Evolutionary conservation across 768 basidiomycete species (phyloP), one percentile per base, ranked within the genome.

Genomic region (Suillus sp.): DNA sequence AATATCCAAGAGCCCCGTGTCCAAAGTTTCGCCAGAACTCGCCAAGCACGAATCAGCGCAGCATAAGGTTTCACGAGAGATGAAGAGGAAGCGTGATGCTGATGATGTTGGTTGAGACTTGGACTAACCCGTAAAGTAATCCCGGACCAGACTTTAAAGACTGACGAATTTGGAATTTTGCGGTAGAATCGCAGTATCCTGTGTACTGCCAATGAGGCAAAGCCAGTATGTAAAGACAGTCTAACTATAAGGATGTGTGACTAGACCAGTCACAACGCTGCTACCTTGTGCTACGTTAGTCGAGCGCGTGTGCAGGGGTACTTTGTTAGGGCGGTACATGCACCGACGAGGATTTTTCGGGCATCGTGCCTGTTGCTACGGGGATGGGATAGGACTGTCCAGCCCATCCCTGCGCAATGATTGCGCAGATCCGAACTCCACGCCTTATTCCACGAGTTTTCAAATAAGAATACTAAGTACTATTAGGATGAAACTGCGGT

Each of bases 41-140:
- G 94, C 92, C 14, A 89, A 91, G 70, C 96, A 99, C 74, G 94
- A 95, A 71, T 79, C 94, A 1, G 95, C 96, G 6, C 93, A 94
- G 76, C 92, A 95, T 73, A 89, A 89, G 72, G 89, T 97, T 48
- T 91, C 95, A 61, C 82, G 89, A 71, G 95, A 96, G 77, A 97
- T 96, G 95, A 97, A 96, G 81, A 84, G 93, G 69, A 95, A 93
- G 80, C 84, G 93, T 47, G 93, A 95, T 32, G 90, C 82, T 55
- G 93, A 95, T 32, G 93, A 94, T 75, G 77, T 86, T 68, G 87
- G 81, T 27, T 48, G 27, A 48, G 27, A 9, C 1, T 87, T 69
- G 72, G 40, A 32, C 35, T 48, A 27, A 22, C 5, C 16, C 7
- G 42, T n/a, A 18, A 13, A 18, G 10, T 13, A 56, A 25, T 3